Percentiles rank a stretch among this genome's conserved stretches.
Evolutionary conservation across 345 rosid species (phyloP).

Genomic region (Syzygium aqueum): DNA sequence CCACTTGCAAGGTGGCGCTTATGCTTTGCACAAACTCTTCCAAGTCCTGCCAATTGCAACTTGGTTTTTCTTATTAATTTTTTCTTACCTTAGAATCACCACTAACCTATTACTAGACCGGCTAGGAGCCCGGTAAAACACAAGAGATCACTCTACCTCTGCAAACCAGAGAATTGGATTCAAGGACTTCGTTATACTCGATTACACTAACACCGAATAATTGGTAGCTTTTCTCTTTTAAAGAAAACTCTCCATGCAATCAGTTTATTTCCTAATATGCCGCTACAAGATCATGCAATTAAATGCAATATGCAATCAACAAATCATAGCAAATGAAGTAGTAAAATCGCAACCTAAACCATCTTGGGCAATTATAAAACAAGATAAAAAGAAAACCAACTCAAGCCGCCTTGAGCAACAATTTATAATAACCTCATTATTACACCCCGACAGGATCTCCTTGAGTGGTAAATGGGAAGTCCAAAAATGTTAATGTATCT

Average conservation of each 20-base stretch:
- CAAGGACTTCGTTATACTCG: background rate
- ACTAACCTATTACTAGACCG: no score
- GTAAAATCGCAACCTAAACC: background rate
- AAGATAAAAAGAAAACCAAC: background rate
- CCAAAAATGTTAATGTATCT: background rate
- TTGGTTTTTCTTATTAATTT: background rate
- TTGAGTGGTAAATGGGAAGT: background rate
- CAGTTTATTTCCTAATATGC: background rate
- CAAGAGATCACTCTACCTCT: background rate
- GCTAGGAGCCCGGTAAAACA: background rate
- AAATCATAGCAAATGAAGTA: background rate
- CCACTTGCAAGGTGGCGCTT: background rate
- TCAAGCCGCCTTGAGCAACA: background rate
- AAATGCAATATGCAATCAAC: background rate
- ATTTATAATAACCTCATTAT: background rate
- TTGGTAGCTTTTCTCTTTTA: background rate
- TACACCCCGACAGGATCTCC: background rate
- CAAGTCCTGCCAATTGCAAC: background rate
- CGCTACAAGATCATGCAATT: background rate
- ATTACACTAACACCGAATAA: background rate
- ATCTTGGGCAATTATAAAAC: background rate
- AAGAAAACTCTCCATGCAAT: background rate
- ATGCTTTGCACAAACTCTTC: background rate
- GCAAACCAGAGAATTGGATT: background rate
- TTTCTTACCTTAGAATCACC: background rate